These are phyloP conservation scores for Sporopachydermia lactativora DNA, from an alignment of 805 yeast species.

Conservation along the genomic window DNA sequence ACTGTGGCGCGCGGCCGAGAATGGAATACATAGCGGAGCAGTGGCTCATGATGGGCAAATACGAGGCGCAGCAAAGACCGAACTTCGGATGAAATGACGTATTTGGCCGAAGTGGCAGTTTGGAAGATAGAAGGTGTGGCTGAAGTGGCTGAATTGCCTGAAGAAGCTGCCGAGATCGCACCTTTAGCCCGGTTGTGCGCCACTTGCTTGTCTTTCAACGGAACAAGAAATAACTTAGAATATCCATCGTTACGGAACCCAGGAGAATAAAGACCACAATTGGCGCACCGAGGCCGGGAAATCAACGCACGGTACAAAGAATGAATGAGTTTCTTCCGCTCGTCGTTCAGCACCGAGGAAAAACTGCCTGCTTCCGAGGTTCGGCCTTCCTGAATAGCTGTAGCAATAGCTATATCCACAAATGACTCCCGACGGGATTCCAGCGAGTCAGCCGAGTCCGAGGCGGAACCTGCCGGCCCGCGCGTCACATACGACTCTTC, in stretches of 20 bases:
- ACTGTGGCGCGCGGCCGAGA: slow-evolving; percentile 50
- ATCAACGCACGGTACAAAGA: slow-evolving; percentile 64
- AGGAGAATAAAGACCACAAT: slow-evolving; percentile 94
- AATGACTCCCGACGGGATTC: slow-evolving; percentile 48
- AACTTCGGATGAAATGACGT: slow-evolving; percentile 78
- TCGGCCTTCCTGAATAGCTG: slow-evolving; percentile 65
- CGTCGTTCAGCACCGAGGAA: slow-evolving; percentile 79
- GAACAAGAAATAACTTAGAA: slow-evolving; percentile 80
- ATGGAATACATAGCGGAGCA: slow-evolving; percentile 66
- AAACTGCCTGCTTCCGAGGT: slow-evolving; percentile 51
- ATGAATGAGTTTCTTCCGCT: slow-evolving; percentile 50
- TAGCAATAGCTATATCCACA: slow-evolving; percentile 56
- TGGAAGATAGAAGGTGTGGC: slow-evolving; percentile 22
- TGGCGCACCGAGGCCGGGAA: slow-evolving; percentile 79
- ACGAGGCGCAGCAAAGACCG: slow-evolving; percentile 63
- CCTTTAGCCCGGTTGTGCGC: slow-evolving; percentile 79
- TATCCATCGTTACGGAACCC: slow-evolving; percentile 90
- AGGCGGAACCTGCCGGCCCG: slow-evolving; percentile 20
- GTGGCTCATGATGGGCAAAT: slow-evolving; percentile 56
- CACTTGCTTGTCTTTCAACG: slow-evolving; percentile 69
- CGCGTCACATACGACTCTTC: slow-evolving; percentile 30
- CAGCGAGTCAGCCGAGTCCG: slow-evolving; percentile 28
- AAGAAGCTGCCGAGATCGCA: slow-evolving; percentile 17
- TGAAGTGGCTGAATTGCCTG: slow-evolving; percentile 14
- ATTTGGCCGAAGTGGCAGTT: slow-evolving; percentile 61